Evolutionary conservation across 169 alveolate species (phyloP), one percentile per base, ranked within the genome.

Genomic region (Plasmodium inui): DNA sequence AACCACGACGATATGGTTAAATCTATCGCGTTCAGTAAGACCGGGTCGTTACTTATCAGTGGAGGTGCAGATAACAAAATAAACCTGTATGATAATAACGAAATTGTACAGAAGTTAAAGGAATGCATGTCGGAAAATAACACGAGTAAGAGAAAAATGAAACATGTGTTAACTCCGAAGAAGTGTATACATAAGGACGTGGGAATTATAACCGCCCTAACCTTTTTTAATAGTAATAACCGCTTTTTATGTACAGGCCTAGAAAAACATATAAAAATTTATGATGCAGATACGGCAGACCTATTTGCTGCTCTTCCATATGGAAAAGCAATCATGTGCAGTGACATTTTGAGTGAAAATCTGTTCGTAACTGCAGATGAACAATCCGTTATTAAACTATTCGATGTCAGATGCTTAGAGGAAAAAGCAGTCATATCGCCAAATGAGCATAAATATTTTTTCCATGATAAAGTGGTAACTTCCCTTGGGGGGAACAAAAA

Each of bases 11-110:
- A 80, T 89, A 80, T 89, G 74, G 82, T 89, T 44, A 89, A 89
- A 79, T 79, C 79, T 19, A 44, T 89, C 9, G 88, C 61, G 22
- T 61, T 89, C 55, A 89, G 39, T 80, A 89, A 79, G 71, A 61
- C 30, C 46, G 10, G 32, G 46, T 89, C 94, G 4, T 41, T 61
- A 28, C 30, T 89, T 22, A 22, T 89, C 61, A 79, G 84, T 80
- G 94, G 84, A 39, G 94, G 94, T 41, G 37, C 57, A 61, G 94
- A 89, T 89, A 89, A 89, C n/a, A 89, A 89, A 89, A 80, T 89
- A 79, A 89, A 89, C 44, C 81, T 89, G 72, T 89, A 79, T 78
- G 94, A 89, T 39, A 89, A 89, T 89, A 72, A 78, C 12, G 14
- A 89, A 78, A 79, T 89, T 61, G 57, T 85, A 50, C 41, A 85